Base-by-base conservation (phyloP, 2,329 filamentous ascomycete genomes). In the Aureobasidium lini region DNA sequence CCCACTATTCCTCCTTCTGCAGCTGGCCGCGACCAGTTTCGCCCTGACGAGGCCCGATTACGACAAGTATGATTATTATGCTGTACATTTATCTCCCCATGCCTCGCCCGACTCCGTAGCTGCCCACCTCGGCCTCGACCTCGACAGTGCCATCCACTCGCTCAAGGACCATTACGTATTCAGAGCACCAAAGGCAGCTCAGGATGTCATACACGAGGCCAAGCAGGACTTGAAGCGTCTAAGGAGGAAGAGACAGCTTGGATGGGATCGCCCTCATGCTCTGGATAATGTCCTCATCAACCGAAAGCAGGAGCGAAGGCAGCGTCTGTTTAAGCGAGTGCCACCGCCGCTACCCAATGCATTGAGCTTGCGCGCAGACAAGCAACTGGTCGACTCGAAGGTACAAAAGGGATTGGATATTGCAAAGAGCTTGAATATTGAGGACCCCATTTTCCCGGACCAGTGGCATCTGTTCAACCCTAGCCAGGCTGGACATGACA, bases 381-480 rank as follows among this genome's bases (percentile, higher is more conserved):
- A 53, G 57, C 60, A 53, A 47, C 60, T 61, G 1, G 47, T 76
- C 32, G 68, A 71, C 61, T 70, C 75, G 49, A 83, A 84, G 3
- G 75, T 87, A 28, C 72, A 80, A 62, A 76, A 80, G 62, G 85
- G 88, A 65, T 72, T 81, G 50, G 73, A 80, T 5, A 76, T 95
- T 48, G 85, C 85, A 65, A 73, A 79, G 53, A 76, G 79, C 2
- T 79, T 99, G n/a, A 78, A 79, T 13, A 97, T 99, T 64, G 73
- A 78, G 34, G 94, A 99, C 68, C 94, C 94, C 16, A 95, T 95
- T 56, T 99, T 97, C 74, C 79, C 82, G 43, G 88, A 95, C 60
- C 94, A 99, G 74, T 99, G 94, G 94, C 94, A 99, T 79, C 77
- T 99, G 48, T 86, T 88, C 77, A 99, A 99, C 71, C 80, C 88